Evolutionary conservation across 2,329 filamentous ascomycete genomes (phyloP), one percentile per base, ranked within the genome.

Genomic region (Teratosphaeria epicoccoides): DNA sequence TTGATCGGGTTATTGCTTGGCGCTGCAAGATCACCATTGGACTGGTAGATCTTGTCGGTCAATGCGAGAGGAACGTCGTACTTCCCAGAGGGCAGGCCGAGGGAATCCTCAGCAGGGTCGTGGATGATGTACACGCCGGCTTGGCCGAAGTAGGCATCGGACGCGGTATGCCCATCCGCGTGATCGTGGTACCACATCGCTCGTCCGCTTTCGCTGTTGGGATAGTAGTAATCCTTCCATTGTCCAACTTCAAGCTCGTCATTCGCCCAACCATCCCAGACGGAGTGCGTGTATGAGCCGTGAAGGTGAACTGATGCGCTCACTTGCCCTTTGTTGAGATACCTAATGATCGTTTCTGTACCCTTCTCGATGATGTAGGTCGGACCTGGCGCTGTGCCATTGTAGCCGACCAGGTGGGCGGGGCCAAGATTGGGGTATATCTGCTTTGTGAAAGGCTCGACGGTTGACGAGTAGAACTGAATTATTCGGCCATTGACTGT

Each of bases 191-290:
- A 82, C 79, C 79, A 82, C 25, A 81, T 68, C 0, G 76, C 71
- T 33, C 79, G 71, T 1, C 72, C 76, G 37, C 69, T 70, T 59
- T 81, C 74, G 12, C 63, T 66, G 60, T 82, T 82, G 9, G 79
- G 78, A 57, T 80, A 83, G 62, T 81, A 82, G 62, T 82, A 81
- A 55, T 82, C 80, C 62, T 82, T 58, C 53, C 54, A 59, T 29
- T 81, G 66, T 0, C 76, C 76, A 0, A 73, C 71, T 0, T 64
- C 46, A 1, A 75, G 75, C n/a, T 71, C 66, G 54, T 81, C 79
- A 45, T 73, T 71, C 1, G 77, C 77, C 76, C 76, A 80, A 0
- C 77, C 77, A 56, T 78, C 76, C 29, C 67, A 72, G 5, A 54
- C 61, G 14, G 63, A 53, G 46, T 66, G 63, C 6, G 58, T 73